phyloP scores from a whole-genome alignment of 768 basidiomycete genomes.

The Serendipita vermifera region DNA sequence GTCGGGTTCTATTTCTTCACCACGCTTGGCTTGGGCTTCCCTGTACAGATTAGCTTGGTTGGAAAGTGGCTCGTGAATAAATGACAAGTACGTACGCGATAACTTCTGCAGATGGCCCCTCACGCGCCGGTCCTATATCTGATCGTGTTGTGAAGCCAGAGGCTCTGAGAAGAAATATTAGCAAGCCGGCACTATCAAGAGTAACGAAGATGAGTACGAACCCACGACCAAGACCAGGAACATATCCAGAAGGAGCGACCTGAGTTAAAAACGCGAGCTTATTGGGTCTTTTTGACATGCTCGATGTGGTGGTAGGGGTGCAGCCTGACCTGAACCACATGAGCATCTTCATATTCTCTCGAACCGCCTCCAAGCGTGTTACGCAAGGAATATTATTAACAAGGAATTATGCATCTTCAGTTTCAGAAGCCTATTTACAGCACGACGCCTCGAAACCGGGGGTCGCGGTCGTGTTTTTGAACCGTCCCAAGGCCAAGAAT shows the following conservation, averaged over 20 bases:
- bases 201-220: constrained; percentile 27
- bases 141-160: constrained; percentile 96
- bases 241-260: constrained; percentile 93
- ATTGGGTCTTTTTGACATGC: constrained; percentile 38
- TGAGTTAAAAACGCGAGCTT: constrained; percentile 81
- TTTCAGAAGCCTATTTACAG: neutral
- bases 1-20: constrained; percentile 79
- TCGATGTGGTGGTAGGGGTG: constrained; percentile 7
- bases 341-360: neutral
- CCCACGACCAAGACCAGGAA: constrained; percentile 97
- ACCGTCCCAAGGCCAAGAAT: constrained; percentile 74
- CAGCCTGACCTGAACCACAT: constrained; percentile 1
- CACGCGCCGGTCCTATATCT: constrained; percentile 96
- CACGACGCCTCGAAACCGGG: constrained; percentile 31
- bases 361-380: neutral
- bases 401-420: neutral
- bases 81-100: constrained; percentile 51
- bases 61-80: neutral
- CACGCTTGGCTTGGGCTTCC: constrained; percentile 73
- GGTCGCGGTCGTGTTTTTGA: constrained; percentile 60
- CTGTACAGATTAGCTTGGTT: constrained; percentile 29
- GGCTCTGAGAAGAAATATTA: constrained; percentile 38
- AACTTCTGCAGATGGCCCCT: constrained; percentile 84
- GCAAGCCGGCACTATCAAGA: constrained; percentile 9
- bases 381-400: neutral